Base-by-base conservation (phyloP, 2,329 filamentous ascomycete genomes). In the Hypoxylon sp. region DNA sequence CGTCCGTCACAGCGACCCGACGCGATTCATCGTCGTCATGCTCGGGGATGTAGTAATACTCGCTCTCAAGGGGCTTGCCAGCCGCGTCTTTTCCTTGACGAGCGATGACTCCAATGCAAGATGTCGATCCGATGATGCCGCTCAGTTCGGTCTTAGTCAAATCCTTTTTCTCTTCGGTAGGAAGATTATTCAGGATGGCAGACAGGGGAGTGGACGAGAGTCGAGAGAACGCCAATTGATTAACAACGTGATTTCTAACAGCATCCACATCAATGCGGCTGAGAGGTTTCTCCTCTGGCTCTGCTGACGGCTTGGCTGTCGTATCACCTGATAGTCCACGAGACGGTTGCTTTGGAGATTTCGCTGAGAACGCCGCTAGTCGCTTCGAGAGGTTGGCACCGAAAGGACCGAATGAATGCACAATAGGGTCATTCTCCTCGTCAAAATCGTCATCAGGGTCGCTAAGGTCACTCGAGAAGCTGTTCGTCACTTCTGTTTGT, bases 41-140 rank as follows among this genome's bases (percentile, higher is more conserved):
- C 79, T 98, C 95, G 0, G 94, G 92, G 6, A 98, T 86, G 77
- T 99, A 99, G 81, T 98, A 98, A 79, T 97, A 98, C 80, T 99
- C 94, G 83, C 93, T 97, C 84, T 99, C 95, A 0, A 99, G 87
- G 6, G 91, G 83, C 82, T 98, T 96, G 73, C 96, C 96, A 0
- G 96, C 95, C 4, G 96, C 96, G 78, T 99, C 96, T 80, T 98
- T 99, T 77, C 96, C 96, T 79, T 95, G 91, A 42, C 96, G 91
- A 56, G 87, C 86, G 74, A 99, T 97, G 79, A 96, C 91, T 51
- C 96, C 96, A 70, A 98, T 90, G 77, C 93, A 97, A 7, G 87
- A 80, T 5, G 93, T 92, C 24, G 84, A 83, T 77, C 94, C 91
- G 47, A 98, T 87, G 64, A 97, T 86, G 50, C 82, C 84, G 67